Percentiles rank a stretch among this genome's conserved stretches.
Conservation (phyloP, 2,329 filamentous ascomycete genomes). For the Epichloe sylvatica region DNA sequence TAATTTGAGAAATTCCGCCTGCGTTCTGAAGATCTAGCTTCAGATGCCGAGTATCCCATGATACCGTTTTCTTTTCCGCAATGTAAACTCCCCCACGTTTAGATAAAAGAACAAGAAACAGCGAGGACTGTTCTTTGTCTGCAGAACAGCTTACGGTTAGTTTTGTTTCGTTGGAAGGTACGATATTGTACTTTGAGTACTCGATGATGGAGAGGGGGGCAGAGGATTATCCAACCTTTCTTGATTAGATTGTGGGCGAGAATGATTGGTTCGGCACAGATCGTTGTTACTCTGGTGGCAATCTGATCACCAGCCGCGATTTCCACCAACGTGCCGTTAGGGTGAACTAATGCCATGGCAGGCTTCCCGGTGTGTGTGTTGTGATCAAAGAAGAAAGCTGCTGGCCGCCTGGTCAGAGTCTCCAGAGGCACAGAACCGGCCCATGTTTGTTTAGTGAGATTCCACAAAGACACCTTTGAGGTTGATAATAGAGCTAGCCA, state of each 20-base stretch:
- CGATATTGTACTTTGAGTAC: neutral
- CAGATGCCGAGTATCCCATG: slow-evolving; percentile 38
- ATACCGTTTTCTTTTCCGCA: slow-evolving; percentile 14
- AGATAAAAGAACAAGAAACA: slow-evolving; percentile 1
- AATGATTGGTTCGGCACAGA: slow-evolving; percentile 39
- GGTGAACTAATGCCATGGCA: slow-evolving; percentile 46
- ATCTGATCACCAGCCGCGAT: slow-evolving; percentile 30
- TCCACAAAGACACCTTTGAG: slow-evolving; percentile 44
- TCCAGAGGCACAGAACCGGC: slow-evolving; percentile 40
- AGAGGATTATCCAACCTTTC: slow-evolving; percentile 23
- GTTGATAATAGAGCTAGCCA: slow-evolving; percentile 54
- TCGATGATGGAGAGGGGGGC: neutral
- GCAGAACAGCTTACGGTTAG: neutral
- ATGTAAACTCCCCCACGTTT: slow-evolving; percentile 3
- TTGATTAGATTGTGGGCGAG: slow-evolving; percentile 33
- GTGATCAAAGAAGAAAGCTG: slow-evolving; percentile 49
- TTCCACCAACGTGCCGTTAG: slow-evolving; percentile 50
- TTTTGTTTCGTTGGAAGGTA: neutral
- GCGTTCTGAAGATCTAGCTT: slow-evolving; percentile 30
- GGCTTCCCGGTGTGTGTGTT: slow-evolving; percentile 23
- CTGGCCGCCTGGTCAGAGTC: slow-evolving; percentile 36
- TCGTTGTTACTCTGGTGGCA: slow-evolving; percentile 24
- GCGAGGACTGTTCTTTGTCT: neutral
- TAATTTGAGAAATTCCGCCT: slow-evolving; percentile 34
- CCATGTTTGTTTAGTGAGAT: slow-evolving; percentile 42